Conservation (phyloP, 805 yeast species). For the Saccharomycopsis lassenensis region DNA sequence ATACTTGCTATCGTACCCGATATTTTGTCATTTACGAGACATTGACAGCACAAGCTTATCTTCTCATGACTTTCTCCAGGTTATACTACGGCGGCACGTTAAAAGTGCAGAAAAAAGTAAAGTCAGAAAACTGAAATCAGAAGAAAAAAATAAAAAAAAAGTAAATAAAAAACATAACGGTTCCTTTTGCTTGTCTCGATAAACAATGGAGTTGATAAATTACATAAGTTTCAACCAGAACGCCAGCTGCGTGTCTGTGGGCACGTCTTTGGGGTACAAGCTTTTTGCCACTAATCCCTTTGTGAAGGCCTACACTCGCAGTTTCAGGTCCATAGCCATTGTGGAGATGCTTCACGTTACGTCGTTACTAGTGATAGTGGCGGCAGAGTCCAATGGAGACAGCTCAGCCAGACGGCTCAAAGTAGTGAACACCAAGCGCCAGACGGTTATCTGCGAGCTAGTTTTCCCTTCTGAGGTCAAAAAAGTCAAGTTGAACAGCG, state of each 20-base stretch:
- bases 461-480: constrained; percentile 55
- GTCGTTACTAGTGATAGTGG: constrained; percentile 62
- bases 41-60: no score
- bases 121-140: no score
- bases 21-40: no score
- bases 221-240: constrained; percentile 66
- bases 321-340: constrained; percentile 49
- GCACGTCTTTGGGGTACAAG: constrained; percentile 50
- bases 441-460: constrained; percentile 54
- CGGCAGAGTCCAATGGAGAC: constrained; percentile 53
- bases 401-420: constrained; percentile 73
- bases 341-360: constrained; percentile 74
- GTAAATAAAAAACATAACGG: no score
- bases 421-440: constrained; percentile 67
- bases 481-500: constrained; percentile 53
- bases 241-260: constrained; percentile 59
- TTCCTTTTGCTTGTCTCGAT: no score
- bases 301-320: constrained; percentile 38
- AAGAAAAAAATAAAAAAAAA: no score
- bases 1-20: no score
- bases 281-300: constrained; percentile 64
- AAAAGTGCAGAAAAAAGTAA: no score
- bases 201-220: constrained; percentile 28
- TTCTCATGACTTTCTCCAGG: no score
- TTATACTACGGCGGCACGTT: no score